phyloP scores from a whole-genome alignment of 495 filamentous ascomycete genomes.

The Articulospora tetracladia region DNA sequence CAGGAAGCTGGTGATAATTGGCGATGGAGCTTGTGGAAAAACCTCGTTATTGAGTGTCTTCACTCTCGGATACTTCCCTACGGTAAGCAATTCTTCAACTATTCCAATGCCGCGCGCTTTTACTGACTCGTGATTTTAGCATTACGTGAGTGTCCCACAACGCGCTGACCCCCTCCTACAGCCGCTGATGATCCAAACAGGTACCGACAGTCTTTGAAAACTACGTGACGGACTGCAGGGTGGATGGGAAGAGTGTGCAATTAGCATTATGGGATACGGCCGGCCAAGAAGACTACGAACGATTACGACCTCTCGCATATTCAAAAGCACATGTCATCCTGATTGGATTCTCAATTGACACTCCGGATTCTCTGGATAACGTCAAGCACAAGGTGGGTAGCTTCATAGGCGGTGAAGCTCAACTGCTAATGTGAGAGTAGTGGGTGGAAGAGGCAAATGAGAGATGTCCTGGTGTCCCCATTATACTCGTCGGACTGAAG shows the following conservation, averaged over 20 bases:
- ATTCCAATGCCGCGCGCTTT: conserved; percentile 2
- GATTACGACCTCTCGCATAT: conserved; percentile 91
- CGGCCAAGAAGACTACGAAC: conserved; percentile 98
- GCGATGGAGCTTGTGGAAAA: conserved; percentile 97
- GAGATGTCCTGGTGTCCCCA: conserved; percentile 86
- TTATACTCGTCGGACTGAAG: conserved; percentile 95
- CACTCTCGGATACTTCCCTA: conserved; percentile 96
- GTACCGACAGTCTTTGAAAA: conserved; percentile 99
- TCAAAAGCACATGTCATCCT: conserved; percentile 96
- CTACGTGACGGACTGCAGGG: conserved; percentile 98
- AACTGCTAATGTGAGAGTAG: conserved; percentile 40
- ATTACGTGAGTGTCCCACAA: conserved; percentile 61
- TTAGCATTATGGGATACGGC: conserved; percentile 98
- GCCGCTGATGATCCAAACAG: conserved; percentile 35
- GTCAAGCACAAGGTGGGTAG: conserved; percentile 86
- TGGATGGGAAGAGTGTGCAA: conserved; percentile 97
- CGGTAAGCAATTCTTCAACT: conserved; percentile 50
- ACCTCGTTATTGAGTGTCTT: conserved; percentile 97
- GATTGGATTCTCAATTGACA: conserved; percentile 94
- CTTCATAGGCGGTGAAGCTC: conserved; percentile 4
- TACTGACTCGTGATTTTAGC: conserved; percentile 35
- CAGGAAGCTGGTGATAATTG: conserved; percentile 98
- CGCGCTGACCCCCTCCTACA: background rate
- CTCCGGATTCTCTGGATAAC: conserved; percentile 95
- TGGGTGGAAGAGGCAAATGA: conserved; percentile 98